Percentiles rank a stretch among this genome's conserved stretches.
Evolutionary conservation across 1,284 basidiomycete species (phyloP).

Genomic region (Cryptococcus sp.): DNA sequence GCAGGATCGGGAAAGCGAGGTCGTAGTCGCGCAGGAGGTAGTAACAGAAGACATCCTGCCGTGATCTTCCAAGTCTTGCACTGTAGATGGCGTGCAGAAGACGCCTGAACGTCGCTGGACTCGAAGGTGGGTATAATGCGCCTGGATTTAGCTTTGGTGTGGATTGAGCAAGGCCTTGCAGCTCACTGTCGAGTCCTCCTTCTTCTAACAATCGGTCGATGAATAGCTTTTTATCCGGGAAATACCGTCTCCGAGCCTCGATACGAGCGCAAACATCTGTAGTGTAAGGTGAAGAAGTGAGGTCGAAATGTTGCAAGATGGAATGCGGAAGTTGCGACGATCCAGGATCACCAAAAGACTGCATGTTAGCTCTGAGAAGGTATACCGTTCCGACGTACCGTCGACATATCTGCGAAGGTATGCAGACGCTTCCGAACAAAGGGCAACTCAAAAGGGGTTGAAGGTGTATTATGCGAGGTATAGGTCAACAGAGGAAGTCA

Average conservation of each 20-base stretch:
- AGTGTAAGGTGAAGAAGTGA: conserved; percentile 29
- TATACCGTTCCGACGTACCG: no score
- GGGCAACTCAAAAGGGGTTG: no score
- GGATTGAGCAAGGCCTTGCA: neutral
- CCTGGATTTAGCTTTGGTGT: neutral
- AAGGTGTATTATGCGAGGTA: no score
- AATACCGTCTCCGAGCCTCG: conserved; percentile 13
- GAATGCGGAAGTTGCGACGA: conserved; percentile 27
- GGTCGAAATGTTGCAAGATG: conserved; percentile 36
- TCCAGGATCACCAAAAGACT: no score
- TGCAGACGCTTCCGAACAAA: no score
- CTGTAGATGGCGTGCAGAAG: conserved; percentile 30
- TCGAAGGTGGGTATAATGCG: conserved; percentile 33
- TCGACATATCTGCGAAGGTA: no score
- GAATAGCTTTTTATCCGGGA: conserved; percentile 30
- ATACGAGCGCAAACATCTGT: conserved; percentile 6
- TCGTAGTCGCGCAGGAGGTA: conserved; percentile 37
- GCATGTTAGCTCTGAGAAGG: no score
- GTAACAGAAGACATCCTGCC: conserved; percentile 41
- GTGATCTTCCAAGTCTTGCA: conserved; percentile 27
- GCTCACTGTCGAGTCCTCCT: conserved; percentile 31
- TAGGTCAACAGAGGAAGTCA: neutral
- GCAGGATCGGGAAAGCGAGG: neutral
- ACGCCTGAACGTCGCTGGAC: conserved; percentile 29
- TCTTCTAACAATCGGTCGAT: conserved; percentile 33